phyloP scores from a whole-genome alignment of 805 yeast genomes.

The Starmerella sp. region DNA sequence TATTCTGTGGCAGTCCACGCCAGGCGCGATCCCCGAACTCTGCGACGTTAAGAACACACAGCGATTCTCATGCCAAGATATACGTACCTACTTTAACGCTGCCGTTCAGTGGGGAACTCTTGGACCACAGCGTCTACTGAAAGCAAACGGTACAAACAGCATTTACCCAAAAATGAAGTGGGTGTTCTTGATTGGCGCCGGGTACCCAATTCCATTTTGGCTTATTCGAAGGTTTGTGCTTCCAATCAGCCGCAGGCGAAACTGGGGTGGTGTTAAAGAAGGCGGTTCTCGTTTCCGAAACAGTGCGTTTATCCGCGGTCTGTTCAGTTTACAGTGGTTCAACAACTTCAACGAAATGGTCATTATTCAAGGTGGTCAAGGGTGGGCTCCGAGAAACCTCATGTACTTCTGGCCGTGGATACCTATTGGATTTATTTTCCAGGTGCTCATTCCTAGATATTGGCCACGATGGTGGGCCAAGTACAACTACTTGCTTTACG shows the following conservation, averaged over 20 bases:
- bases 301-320: slow-evolving; percentile 6
- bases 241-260: slow-evolving; percentile 10
- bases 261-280: slow-evolving; percentile 8
- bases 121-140: slow-evolving; percentile 30
- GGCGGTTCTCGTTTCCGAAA: slow-evolving; percentile 14
- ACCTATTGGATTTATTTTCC: slow-evolving; percentile 33
- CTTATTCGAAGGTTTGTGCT: slow-evolving; percentile 44
- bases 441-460: slow-evolving; percentile 37
- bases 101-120: slow-evolving; percentile 48
- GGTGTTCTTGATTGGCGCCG: slow-evolving; percentile 39
- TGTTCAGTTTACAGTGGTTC: slow-evolving; percentile 23
- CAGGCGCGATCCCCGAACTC: slow-evolving; percentile 27
- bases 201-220: slow-evolving; percentile 52
- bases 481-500: slow-evolving; percentile 41
- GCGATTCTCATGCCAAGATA: slow-evolving; percentile 35
- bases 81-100: slow-evolving; percentile 36
- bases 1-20: slow-evolving; percentile 30
- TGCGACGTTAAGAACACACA: slow-evolving; percentile 29
- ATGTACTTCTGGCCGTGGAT: slow-evolving; percentile 20
- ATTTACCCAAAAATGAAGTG: slow-evolving; percentile 30
- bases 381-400: slow-evolving; percentile 29
- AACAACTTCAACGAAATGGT: slow-evolving; percentile 37
- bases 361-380: slow-evolving; percentile 35
- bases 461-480: slow-evolving; percentile 47
- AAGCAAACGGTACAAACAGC: background rate